Percentiles rank a stretch among this genome's conserved stretches.
phyloP scores from a whole-genome alignment of 495 filamentous ascomycete genomes.

The Evernia prunastri region DNA sequence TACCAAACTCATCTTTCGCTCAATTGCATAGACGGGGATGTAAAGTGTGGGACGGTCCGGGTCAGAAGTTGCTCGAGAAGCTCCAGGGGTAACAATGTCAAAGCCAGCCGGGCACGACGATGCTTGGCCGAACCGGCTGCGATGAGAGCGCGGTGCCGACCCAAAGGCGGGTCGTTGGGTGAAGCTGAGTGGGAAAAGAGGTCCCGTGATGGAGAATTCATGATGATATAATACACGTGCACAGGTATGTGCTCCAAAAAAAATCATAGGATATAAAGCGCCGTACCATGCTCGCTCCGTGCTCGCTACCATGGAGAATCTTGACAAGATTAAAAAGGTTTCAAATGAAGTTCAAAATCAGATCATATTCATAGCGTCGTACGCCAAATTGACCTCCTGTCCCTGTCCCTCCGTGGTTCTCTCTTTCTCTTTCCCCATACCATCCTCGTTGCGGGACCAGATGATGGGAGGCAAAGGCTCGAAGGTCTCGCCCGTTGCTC shows the following conservation, averaged over 20 bases:
- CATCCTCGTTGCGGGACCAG: slow-evolving; percentile 14
- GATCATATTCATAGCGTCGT: slow-evolving; percentile 20
- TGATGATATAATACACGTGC: neutral
- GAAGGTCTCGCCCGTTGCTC: slow-evolving; percentile 42
- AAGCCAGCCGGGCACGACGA: no score
- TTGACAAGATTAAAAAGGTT: neutral
- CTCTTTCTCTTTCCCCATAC: neutral
- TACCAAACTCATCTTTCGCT: no score
- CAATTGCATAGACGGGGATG: no score
- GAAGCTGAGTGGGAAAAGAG: neutral
- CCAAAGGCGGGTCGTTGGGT: neutral
- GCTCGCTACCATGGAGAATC: neutral
- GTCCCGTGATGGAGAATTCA: neutral
- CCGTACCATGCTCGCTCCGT: neutral
- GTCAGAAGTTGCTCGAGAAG: no score
- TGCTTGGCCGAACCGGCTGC: no score
- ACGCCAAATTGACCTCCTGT: slow-evolving; percentile 1
- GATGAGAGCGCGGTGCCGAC: neutral
- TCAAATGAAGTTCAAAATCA: neutral
- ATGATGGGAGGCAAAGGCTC: slow-evolving; percentile 38
- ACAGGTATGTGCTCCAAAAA: neutral
- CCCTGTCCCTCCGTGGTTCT: neutral
- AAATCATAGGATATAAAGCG: neutral
- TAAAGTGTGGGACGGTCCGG: no score
- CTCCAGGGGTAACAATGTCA: no score